Conservation (phyloP, 805 yeast species). For the Helenozyma baotianmanensis region DNA sequence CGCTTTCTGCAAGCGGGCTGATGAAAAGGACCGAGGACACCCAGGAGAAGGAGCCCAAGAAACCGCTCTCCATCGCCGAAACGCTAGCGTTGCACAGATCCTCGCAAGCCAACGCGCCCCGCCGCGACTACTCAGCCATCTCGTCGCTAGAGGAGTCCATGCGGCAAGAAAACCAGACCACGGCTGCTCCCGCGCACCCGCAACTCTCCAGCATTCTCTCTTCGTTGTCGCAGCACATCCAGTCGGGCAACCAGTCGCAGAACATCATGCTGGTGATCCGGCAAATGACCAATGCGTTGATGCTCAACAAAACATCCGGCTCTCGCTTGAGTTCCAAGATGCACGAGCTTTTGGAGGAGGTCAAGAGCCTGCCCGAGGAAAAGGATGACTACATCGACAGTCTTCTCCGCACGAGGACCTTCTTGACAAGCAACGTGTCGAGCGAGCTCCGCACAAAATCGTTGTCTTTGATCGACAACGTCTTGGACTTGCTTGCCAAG, state of each 20-base stretch:
- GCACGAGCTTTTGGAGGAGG: constrained; percentile 7
- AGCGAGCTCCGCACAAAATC: constrained; percentile 17
- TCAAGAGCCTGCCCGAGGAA: constrained; percentile 18
- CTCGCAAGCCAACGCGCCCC: constrained; percentile 31
- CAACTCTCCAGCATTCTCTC: constrained; percentile 32
- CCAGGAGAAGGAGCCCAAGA: constrained; percentile 5
- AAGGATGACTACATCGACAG: constrained; percentile 24
- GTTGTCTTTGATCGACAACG: constrained; percentile 20
- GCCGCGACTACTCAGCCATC: constrained; percentile 26
- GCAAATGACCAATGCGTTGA: constrained; percentile 34
- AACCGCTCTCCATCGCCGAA: constrained; percentile 52
- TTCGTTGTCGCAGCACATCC: constrained; percentile 28
- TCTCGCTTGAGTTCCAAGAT: constrained; percentile 10
- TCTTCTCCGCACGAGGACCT: constrained; percentile 28
- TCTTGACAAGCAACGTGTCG: constrained; percentile 16
- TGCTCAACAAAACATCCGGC: constrained; percentile 10
- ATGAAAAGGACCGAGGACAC: constrained; percentile 1
- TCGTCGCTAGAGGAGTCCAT: constrained; percentile 23
- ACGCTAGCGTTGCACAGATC: constrained; percentile 53
- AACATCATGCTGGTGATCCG: constrained; percentile 34
- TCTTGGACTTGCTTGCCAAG: constrained; percentile 9
- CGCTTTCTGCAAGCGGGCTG: constrained; percentile 7
- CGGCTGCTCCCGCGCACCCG: constrained; percentile 16
- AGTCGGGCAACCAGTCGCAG: constrained; percentile 16
- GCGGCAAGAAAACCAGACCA: constrained; percentile 11